phyloP scores from a whole-genome alignment of 106 monocot genomes.

The Allium fistulosum region DNA sequence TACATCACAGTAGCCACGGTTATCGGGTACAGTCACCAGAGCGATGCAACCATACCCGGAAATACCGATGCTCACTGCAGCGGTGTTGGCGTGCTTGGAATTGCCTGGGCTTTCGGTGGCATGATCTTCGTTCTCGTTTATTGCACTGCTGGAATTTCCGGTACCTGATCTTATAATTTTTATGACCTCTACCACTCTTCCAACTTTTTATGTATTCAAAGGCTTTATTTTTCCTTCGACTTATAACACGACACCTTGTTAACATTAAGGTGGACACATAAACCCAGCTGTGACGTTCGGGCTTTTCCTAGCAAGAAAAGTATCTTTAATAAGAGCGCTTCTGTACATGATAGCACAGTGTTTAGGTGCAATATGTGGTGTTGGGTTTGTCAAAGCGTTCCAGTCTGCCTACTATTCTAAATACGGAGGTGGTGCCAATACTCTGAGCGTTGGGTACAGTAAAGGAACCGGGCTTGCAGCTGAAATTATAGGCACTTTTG shows the following conservation, averaged over 20 bases:
- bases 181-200: neutral
- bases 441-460: conserved; percentile 14
- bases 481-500: conserved; percentile 45
- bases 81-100: conserved; percentile 15
- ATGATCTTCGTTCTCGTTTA: conserved; percentile 20
- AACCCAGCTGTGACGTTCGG: conserved; percentile 53
- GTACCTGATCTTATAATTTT: neutral
- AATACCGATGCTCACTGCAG: conserved; percentile 18
- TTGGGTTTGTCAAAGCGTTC: conserved; percentile 34
- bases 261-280: conserved; percentile 27
- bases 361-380: conserved; percentile 38
- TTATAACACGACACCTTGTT: too few species aligned
- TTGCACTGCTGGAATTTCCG: conserved; percentile 16
- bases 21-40: conserved; percentile 28
- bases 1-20: conserved; percentile 22
- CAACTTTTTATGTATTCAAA: too few species aligned
- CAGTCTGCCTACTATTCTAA: conserved; percentile 22
- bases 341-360: conserved; percentile 41
- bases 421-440: conserved; percentile 37
- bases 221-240: too few species aligned
- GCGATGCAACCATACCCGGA: neutral
- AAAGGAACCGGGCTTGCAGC: conserved; percentile 46
- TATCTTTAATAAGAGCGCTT: conserved; percentile 25
- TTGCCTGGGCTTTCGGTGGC: conserved; percentile 16
- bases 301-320: conserved; percentile 43